Evolutionary conservation across 345 rosid species (phyloP).

Genomic region (Citrus sp.): DNA sequence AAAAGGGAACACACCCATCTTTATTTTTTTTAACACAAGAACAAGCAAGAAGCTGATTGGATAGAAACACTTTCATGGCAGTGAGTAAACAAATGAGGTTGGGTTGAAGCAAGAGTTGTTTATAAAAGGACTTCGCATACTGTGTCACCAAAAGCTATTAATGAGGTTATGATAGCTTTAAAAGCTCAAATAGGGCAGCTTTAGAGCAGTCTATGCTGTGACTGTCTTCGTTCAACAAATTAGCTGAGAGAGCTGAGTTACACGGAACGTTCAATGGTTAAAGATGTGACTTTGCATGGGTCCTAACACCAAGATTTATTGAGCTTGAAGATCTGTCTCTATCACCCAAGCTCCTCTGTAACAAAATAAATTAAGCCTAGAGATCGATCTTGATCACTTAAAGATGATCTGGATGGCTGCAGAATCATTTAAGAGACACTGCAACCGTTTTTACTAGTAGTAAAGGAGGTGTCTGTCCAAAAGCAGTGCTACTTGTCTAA

Average conservation of each 20-base stretch:
- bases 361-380: neutral
- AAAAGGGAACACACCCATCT: conserved; percentile 5
- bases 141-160: neutral
- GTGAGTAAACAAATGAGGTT: conserved; percentile 23
- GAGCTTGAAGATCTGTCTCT: conserved; percentile 10
- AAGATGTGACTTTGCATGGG: conserved; percentile 34
- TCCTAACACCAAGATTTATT: conserved; percentile 18
- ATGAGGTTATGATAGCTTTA: conserved; percentile 2
- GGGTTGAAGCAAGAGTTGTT: conserved; percentile 12
- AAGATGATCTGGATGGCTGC: neutral
- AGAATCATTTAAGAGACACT: conserved; percentile 7
- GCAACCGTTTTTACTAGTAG: neutral
- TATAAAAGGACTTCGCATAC: conserved; percentile 3
- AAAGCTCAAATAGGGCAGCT: conserved; percentile 14
- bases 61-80: conserved; percentile 15
- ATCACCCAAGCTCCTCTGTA: neutral
- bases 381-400: neutral
- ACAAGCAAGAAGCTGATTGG: conserved; percentile 34
- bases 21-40: conserved; percentile 1
- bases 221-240: neutral
- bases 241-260: conserved; percentile 15
- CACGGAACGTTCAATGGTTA: neutral
- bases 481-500: neutral
- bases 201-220: conserved; percentile 8
- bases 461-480: conserved; percentile 8